A percentile compares a stretch with the other conserved stretches of the same genome.
These are phyloP conservation scores for Plantago coronopus DNA, from an alignment of 305 asterid genomes.

Conservation along the genomic window DNA sequence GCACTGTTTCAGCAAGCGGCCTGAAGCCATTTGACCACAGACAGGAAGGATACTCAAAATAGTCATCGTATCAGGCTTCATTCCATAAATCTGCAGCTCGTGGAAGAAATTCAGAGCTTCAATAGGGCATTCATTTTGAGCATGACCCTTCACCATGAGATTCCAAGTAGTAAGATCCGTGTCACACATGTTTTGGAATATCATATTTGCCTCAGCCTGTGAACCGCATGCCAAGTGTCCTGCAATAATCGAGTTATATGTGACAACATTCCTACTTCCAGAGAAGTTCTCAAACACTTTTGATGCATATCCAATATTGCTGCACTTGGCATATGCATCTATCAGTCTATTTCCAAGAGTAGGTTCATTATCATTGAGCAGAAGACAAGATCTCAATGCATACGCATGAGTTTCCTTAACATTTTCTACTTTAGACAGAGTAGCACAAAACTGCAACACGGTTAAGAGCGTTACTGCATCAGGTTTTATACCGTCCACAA, in stretches of 20 bases:
- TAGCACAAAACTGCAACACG: conserved; percentile 42
- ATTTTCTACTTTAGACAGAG: conserved; percentile 35
- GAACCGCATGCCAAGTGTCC: conserved; percentile 50
- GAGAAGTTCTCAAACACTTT: conserved; percentile 48
- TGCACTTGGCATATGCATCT: conserved; percentile 81
- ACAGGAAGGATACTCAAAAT: conserved; percentile 69
- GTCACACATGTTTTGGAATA: conserved; percentile 56
- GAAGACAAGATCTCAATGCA: conserved; percentile 44
- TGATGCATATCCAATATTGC: conserved; percentile 49
- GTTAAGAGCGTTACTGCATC: conserved; percentile 66
- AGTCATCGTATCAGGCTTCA: conserved; percentile 65
- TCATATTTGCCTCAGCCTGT: conserved; percentile 40
- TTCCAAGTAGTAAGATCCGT: conserved; percentile 75
- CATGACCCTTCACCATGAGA: conserved; percentile 67
- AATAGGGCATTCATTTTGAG: conserved; percentile 49
- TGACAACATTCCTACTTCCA: conserved; percentile 50
- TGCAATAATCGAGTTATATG: conserved; percentile 70
- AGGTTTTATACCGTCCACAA: conserved; percentile 48
- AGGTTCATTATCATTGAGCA: conserved; percentile 41
- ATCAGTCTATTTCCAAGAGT: conserved; percentile 69
- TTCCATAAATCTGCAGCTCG: conserved; percentile 46
- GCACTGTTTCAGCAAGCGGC: conserved; percentile 66
- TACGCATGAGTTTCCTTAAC: conserved; percentile 80
- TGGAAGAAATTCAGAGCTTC: conserved; percentile 56
- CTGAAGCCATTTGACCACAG: conserved; percentile 68